These are phyloP conservation scores for Pneumocystis canis DNA, from an alignment of 1,139 yeast genomes.

Conservation along the genomic window DNA sequence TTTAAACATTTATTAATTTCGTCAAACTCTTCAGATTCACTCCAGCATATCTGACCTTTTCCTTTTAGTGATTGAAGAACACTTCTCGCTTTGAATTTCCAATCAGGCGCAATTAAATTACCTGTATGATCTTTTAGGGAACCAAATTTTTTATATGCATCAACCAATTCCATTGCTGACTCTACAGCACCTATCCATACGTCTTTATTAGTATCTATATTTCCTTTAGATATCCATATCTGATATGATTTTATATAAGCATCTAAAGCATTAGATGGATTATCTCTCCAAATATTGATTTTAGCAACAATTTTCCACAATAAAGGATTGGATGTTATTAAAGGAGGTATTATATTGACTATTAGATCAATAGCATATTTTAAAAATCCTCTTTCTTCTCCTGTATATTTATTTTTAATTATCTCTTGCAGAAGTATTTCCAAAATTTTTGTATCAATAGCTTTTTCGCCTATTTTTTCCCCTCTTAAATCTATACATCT, in stretches of 20 bases:
- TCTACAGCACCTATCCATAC: slow-evolving; percentile 74
- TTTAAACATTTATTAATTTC: slow-evolving; percentile 41
- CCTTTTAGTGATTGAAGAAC: background rate
- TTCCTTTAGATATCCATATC: slow-evolving; percentile 43
- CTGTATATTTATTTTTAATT: slow-evolving; percentile 38
- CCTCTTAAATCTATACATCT: slow-evolving; percentile 45
- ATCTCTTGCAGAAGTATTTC: slow-evolving; percentile 60
- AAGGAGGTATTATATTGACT: slow-evolving; percentile 37
- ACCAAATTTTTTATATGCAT: slow-evolving; percentile 79
- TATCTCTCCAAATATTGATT: slow-evolving; percentile 74
- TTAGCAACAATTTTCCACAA: slow-evolving; percentile 74
- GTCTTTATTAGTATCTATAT: slow-evolving; percentile 44
- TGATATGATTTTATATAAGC: slow-evolving; percentile 80
- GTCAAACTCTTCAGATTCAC: slow-evolving; percentile 16
- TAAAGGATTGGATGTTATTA: slow-evolving; percentile 55
- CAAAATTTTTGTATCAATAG: slow-evolving; percentile 61
- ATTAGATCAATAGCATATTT: slow-evolving; percentile 28
- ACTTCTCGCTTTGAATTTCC: slow-evolving; percentile 69
- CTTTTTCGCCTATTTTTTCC: slow-evolving; percentile 41
- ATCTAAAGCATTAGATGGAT: slow-evolving; percentile 79
- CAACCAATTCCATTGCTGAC: slow-evolving; percentile 45
- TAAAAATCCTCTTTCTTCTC: slow-evolving; percentile 19
- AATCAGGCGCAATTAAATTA: slow-evolving; percentile 73
- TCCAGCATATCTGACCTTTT: background rate
- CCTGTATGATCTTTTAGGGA: slow-evolving; percentile 74